These are phyloP conservation scores for Escallonia rubra DNA, from an alignment of 129 eudicot genomes.

Conservation along the genomic window DNA sequence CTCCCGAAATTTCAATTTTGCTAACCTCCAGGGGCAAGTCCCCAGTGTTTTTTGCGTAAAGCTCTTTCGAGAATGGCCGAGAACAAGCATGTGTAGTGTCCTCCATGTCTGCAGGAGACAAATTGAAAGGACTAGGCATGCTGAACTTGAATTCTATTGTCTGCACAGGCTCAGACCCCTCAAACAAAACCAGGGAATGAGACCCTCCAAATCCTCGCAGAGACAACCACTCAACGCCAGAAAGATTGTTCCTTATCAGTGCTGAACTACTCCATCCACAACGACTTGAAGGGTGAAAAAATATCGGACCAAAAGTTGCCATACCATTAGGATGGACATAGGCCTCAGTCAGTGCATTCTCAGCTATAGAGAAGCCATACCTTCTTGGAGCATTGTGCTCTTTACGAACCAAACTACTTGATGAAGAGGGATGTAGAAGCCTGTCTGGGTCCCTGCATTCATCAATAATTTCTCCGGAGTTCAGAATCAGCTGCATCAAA, in stretches of 20 bases:
- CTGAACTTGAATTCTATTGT: slow-evolving; percentile 47
- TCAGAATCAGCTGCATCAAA: slow-evolving; percentile 71
- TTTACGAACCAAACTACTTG: slow-evolving; percentile 35
- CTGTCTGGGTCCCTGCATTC: slow-evolving; percentile 49
- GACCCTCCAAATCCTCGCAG: slow-evolving; percentile 80
- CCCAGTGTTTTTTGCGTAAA: slow-evolving; percentile 62
- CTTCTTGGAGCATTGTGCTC: slow-evolving; percentile 38
- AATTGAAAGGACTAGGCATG: slow-evolving; percentile 24
- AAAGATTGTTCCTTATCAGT: slow-evolving; percentile 73
- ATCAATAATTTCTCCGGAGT: slow-evolving; percentile 60
- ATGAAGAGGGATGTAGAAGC: slow-evolving; percentile 39
- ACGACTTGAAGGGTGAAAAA: slow-evolving; percentile 68
- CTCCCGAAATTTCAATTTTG: slow-evolving; percentile 56
- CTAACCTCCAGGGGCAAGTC: slow-evolving; percentile 61
- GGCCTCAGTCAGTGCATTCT: slow-evolving; percentile 60
- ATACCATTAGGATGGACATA: slow-evolving; percentile 58
- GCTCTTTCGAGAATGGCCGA: slow-evolving; percentile 38
- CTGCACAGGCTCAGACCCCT: slow-evolving; percentile 50
- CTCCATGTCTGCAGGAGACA: slow-evolving; percentile 28
- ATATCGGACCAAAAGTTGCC: slow-evolving; percentile 70
- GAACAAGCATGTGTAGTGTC: slow-evolving; percentile 21
- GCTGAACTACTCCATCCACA: slow-evolving; percentile 87
- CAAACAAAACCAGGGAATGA: slow-evolving; percentile 50
- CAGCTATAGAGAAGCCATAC: slow-evolving; percentile 69
- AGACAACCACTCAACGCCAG: slow-evolving; percentile 87